These are phyloP conservation scores for Phytopythium kandeliae DNA, from an alignment of 352 stramenopile species.

Conservation along the genomic window DNA sequence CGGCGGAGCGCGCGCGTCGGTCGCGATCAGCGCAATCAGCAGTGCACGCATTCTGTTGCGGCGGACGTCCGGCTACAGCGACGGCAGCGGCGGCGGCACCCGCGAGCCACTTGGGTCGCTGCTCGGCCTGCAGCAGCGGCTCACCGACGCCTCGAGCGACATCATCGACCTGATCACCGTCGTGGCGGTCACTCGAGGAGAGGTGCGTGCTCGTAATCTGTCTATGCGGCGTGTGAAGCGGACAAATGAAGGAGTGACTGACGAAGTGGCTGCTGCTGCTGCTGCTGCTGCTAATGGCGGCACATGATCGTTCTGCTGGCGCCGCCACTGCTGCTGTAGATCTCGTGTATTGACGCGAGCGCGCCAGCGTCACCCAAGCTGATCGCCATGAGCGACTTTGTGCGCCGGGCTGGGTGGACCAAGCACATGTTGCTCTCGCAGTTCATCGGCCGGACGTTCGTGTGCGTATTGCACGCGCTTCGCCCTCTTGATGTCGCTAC, in stretches of 20 bases:
- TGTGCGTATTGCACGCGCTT: too few species aligned
- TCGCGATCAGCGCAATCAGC: slow-evolving; percentile 5
- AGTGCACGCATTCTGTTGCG: slow-evolving; percentile 4
- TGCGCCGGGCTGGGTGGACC: slow-evolving; percentile 59
- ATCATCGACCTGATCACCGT: slow-evolving; percentile 70
- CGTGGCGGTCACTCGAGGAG: slow-evolving; percentile 61
- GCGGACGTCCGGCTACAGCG: background rate
- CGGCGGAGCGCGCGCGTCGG: background rate
- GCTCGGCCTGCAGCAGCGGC: slow-evolving; percentile 35
- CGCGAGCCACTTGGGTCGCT: slow-evolving; percentile 24
- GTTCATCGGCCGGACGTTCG: slow-evolving; percentile 63
- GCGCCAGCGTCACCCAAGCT: slow-evolving; percentile 35
- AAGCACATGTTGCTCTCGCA: slow-evolving; percentile 70
- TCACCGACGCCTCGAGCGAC: slow-evolving; percentile 37
- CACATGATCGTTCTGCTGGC: too few species aligned
- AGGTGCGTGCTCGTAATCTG: slow-evolving; percentile 20
- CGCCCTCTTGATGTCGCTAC: too few species aligned
- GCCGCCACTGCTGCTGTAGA: slow-evolving; percentile 24
- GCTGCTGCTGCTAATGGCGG: too few species aligned
- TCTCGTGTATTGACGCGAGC: slow-evolving; percentile 60
- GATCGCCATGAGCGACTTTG: slow-evolving; percentile 71
- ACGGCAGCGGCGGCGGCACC: slow-evolving; percentile 13
- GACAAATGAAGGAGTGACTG: too few species aligned
- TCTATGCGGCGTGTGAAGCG: too few species aligned
- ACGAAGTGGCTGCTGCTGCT: too few species aligned